Evolutionary conservation across 129 eudicot species (phyloP), one percentile per base, ranked within the genome.

Genomic region (Dittrichia graveolens): DNA sequence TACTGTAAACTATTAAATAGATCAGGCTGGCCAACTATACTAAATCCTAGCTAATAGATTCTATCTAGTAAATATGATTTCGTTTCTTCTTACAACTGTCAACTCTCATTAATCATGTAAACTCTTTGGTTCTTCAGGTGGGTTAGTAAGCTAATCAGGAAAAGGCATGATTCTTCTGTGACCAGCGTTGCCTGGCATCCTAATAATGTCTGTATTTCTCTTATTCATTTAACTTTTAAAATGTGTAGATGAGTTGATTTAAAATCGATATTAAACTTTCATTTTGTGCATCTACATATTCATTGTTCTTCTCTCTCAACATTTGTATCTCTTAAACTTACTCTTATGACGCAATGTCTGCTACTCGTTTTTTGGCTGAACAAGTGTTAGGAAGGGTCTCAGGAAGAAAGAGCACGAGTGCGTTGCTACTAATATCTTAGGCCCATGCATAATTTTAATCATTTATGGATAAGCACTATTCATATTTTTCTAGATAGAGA

Each of bases 131-230:
- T 60, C 61, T 61, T 48, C 96, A 94, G 98, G 98, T 94, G 98
- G 98, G 98, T 94, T 77, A 94, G 98, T 83, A 94, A 94, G 84
- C 92, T 94, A 76, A 94, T 94, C 74, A 82, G 98, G 81, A 94
- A 94, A 72, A 87, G 81, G 76, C 98, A 94, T 66, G 90, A 94
- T 71, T 94, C 98, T 38, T 94, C 98, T 61, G 98, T 94, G 68
- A 94, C 98, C 65, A 90, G 91, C 42, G 92, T 94, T 45, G 96
- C 98, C 65, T 94, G 98, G 98, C 98, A 94, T 87, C 98, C 97
- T 12, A 84, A 90, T 83, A 90, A 94, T 79, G 98, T 90, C 60
- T 46, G 96, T 81, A 45, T 67, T 44, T 70, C 61, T 10, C 61
- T 48, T 71, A 35, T 53, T 38, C 59, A 42, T 62, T 7, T 61